These are phyloP conservation scores for Neurospora sp. DNA, from an alignment of 495 filamentous ascomycete species.

Conservation along the genomic window DNA sequence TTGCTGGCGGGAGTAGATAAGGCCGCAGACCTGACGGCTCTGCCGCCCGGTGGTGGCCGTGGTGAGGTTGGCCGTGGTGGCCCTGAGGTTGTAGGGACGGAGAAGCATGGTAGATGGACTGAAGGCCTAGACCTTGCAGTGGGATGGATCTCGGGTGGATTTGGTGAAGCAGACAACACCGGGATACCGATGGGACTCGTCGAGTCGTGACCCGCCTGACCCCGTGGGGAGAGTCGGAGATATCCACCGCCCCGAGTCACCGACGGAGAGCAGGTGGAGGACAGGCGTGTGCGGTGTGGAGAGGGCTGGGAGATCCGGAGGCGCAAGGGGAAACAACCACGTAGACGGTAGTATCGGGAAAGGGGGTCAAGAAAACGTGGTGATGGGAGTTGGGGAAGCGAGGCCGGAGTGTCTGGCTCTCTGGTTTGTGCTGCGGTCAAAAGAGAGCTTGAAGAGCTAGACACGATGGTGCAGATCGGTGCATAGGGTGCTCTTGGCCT, in stretches of 20 bases:
- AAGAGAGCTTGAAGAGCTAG: constrained; percentile 14
- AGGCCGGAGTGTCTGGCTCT: background rate
- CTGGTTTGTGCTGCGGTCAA: constrained; percentile 12
- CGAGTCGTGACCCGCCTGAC: background rate
- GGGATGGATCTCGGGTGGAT: background rate
- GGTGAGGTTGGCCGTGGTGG: background rate
- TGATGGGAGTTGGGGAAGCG: background rate
- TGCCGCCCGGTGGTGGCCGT: background rate
- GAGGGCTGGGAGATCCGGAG: background rate
- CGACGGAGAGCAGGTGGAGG: background rate
- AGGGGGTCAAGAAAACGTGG: background rate
- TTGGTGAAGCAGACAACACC: background rate
- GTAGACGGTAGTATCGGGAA: background rate
- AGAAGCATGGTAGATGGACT: constrained; percentile 9
- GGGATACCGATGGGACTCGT: background rate
- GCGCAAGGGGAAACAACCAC: background rate
- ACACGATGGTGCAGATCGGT: constrained; percentile 17
- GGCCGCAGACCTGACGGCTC: constrained; percentile 19
- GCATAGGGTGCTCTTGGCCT: constrained; percentile 5
- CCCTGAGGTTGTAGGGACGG: constrained; percentile 10
- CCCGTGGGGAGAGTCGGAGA: background rate
- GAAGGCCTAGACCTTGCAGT: background rate
- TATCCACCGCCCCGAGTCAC: background rate
- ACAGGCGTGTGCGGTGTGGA: background rate
- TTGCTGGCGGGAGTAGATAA: constrained; percentile 10